Evolutionary conservation across 73 alveolate genomes (phyloP).

Genomic region (Paramecium tetraurelia): DNA sequence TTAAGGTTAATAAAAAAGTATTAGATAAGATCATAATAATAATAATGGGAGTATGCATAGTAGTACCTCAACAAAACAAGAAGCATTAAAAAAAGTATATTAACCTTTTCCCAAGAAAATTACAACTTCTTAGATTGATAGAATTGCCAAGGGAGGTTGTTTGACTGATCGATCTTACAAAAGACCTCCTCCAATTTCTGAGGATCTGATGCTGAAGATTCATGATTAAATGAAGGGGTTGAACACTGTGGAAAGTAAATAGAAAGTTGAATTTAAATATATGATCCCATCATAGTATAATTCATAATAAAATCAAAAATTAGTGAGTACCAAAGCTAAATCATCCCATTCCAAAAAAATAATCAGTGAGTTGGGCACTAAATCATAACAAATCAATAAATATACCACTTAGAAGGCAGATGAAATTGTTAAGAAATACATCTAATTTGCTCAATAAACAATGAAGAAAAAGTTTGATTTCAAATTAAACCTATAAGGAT

Average conservation of each 20-base stretch:
- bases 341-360: constrained; percentile 14
- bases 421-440: constrained; percentile 45
- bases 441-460: background rate
- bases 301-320: background rate
- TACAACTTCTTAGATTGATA: background rate
- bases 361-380: background rate
- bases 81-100: background rate
- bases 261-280: constrained; percentile 25
- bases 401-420: background rate
- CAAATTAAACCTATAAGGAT: constrained; percentile 7
- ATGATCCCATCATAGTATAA: constrained; percentile 39
- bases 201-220: background rate
- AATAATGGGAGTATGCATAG: constrained; percentile 43
- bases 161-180: background rate
- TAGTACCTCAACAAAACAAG: constrained; percentile 23
- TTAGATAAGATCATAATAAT: constrained; percentile 17
- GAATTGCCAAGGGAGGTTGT: constrained; percentile 51
- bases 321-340: constrained; percentile 21
- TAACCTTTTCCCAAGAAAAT: constrained; percentile 1
- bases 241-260: background rate
- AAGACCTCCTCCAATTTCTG: background rate
- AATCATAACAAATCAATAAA: background rate
- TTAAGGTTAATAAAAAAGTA: constrained; percentile 29
- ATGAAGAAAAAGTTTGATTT: constrained; percentile 36
- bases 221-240: background rate